phyloP scores from a whole-genome alignment of 2,329 filamentous ascomycete species.

The Ceratocystis diversiconidia region DNA sequence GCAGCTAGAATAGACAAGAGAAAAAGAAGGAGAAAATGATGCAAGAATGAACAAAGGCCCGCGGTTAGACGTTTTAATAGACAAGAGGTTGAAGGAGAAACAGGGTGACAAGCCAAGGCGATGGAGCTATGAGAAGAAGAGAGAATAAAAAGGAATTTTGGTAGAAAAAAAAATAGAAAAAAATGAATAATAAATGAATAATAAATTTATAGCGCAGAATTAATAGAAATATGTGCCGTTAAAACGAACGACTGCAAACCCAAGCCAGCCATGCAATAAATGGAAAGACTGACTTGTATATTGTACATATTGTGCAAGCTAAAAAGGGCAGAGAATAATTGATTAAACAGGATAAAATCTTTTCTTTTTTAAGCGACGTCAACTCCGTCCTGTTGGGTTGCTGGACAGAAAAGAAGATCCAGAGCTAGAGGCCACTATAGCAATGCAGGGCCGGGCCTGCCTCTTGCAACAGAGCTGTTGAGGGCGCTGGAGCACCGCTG shows the following conservation, averaged over 20 bases:
- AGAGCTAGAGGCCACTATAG: no score
- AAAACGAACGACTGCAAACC: not conserved
- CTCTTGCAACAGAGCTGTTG: no score
- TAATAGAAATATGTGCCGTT: not conserved
- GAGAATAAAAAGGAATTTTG: not conserved
- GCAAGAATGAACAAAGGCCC: not conserved
- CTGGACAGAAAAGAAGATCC: no score
- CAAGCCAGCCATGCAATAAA: conserved; percentile 5
- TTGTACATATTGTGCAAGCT: not conserved
- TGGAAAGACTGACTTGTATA: not conserved
- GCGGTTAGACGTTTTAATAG: conserved; percentile 4
- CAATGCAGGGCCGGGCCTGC: no score
- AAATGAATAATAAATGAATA: not conserved
- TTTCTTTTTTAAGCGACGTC: conserved; percentile 16
- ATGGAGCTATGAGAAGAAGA: conserved; percentile 5
- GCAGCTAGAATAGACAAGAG: not conserved
- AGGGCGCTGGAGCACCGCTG: no score
- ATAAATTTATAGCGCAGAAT: not conserved
- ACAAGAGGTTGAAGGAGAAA: not conserved
- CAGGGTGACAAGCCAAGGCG: not conserved
- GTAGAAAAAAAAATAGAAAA: not conserved
- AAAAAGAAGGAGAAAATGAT: not conserved
- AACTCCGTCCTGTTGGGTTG: not conserved
- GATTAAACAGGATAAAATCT: not conserved
- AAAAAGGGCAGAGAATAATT: not conserved